A percentile compares a stretch with the other conserved stretches of the same genome.
Conservation (phyloP, 1,284 basidiomycete genomes). For the Polyporus tsugae region DNA sequence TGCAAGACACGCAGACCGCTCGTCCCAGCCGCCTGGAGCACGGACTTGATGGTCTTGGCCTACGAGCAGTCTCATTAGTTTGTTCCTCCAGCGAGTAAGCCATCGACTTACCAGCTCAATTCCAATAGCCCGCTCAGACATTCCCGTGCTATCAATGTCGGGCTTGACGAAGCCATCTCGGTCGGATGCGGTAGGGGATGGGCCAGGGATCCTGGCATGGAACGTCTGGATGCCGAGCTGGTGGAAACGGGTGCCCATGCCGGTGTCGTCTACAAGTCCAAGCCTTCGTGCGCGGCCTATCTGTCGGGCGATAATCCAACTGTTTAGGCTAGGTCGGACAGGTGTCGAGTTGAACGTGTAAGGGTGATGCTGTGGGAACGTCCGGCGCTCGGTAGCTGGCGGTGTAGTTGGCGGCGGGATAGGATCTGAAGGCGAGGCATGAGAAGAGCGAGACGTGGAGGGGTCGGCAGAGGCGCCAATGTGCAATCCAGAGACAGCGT, state of each 20-base stretch:
- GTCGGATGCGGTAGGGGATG: not conserved
- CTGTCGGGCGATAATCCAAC: not conserved
- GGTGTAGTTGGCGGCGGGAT: not conserved
- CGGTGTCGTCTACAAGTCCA: constrained; percentile 2
- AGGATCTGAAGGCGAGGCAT: not conserved
- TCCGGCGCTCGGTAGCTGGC: not conserved
- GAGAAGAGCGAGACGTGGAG: not conserved
- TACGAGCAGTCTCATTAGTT: not conserved
- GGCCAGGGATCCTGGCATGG: not conserved
- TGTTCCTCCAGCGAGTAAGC: not conserved
- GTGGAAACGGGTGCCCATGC: not conserved
- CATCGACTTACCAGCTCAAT: not conserved
- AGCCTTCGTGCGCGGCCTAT: not conserved
- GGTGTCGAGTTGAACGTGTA: not conserved
- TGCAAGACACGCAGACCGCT: not conserved
- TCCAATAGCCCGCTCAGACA: not conserved
- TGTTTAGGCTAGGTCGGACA: not conserved
- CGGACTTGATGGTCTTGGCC: not conserved
- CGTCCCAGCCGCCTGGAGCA: not conserved
- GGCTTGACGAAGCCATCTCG: not conserved
- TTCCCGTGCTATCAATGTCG: not conserved
- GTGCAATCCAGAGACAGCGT: not conserved
- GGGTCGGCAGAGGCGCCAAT: not conserved
- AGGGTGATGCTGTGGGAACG: not conserved
- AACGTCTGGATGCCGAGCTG: constrained; percentile 1